These are phyloP conservation scores for Dendrobium nobile DNA, from an alignment of 106 monocot genomes.

Conservation along the genomic window DNA sequence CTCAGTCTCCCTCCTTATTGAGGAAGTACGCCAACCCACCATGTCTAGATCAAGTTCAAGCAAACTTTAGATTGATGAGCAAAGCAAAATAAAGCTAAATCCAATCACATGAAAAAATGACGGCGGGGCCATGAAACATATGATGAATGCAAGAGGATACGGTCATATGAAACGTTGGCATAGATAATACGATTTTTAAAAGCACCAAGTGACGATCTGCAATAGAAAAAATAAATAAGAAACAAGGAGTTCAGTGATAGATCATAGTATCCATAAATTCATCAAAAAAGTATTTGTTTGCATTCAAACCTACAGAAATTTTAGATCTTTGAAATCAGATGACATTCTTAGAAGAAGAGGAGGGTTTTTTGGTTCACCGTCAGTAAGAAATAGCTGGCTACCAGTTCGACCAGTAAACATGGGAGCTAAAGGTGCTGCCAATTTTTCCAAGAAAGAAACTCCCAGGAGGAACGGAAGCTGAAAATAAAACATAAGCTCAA, in stretches of 20 bases:
- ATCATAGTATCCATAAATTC: background rate
- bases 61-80: conserved; percentile 15
- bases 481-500: conserved; percentile 10
- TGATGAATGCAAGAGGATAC: conserved; percentile 50
- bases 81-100: background rate
- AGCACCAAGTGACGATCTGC: conserved; percentile 78
- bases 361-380: conserved; percentile 67
- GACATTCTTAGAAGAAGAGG: conserved; percentile 91
- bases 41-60: conserved; percentile 65
- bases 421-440: conserved; percentile 80
- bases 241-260: background rate
- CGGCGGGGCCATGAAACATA: background rate
- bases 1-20: conserved; percentile 87
- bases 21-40: conserved; percentile 99
- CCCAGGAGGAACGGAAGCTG: conserved; percentile 98
- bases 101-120: background rate
- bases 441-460: conserved; percentile 77
- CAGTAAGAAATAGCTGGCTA: conserved; percentile 83
- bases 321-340: conserved; percentile 69
- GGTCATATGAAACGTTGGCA: conserved; percentile 98
- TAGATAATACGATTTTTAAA: conserved; percentile 69
- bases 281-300: background rate
- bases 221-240: conserved; percentile 18
- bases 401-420: conserved; percentile 77
- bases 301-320: conserved; percentile 57